phyloP scores from a whole-genome alignment of 345 rosid species.

The Bretschneidera sinensis region DNA sequence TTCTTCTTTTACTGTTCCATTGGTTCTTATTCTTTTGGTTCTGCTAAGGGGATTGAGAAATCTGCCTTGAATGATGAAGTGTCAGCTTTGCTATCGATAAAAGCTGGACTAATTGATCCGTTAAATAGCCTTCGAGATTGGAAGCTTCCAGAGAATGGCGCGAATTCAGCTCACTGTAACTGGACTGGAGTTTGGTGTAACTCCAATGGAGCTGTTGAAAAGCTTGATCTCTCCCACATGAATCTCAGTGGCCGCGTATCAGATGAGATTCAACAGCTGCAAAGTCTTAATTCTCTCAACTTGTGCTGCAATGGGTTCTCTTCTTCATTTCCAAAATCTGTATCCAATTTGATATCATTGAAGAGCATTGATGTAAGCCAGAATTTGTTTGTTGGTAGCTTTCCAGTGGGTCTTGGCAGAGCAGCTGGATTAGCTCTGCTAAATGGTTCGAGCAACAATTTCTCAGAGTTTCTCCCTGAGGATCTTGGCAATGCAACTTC shows the following conservation, averaged over 20 bases:
- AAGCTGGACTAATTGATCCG: constrained; percentile 59
- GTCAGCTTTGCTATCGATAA: constrained; percentile 50
- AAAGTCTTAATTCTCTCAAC: constrained; percentile 57
- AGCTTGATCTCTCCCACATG: constrained; percentile 69
- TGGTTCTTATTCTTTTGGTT: constrained; percentile 29
- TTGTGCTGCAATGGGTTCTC: constrained; percentile 67
- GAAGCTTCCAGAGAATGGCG: constrained; percentile 36
- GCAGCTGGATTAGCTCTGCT: constrained; percentile 47
- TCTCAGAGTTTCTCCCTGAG: constrained; percentile 64
- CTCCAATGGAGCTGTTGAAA: constrained; percentile 56
- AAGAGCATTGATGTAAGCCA: constrained; percentile 63
- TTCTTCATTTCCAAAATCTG: constrained; percentile 37
- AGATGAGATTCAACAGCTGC: constrained; percentile 46
- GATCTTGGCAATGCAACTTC: constrained; percentile 63
- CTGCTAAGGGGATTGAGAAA: constrained; percentile 22
- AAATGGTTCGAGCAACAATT: constrained; percentile 83
- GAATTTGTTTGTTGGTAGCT: constrained; percentile 53
- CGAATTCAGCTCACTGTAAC: constrained; percentile 43
- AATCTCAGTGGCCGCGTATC: constrained; percentile 73
- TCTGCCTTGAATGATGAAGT: constrained; percentile 34
- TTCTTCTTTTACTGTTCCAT: constrained; percentile 44
- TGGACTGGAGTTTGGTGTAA: constrained; percentile 88
- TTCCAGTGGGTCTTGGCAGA: constrained; percentile 51
- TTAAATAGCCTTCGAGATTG: constrained; percentile 58
- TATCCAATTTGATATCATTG: constrained; percentile 48